Percentiles rank a stretch among this genome's conserved stretches.
Conservation (phyloP, 2,329 filamentous ascomycete genomes). For the Epichloe festucae region DNA sequence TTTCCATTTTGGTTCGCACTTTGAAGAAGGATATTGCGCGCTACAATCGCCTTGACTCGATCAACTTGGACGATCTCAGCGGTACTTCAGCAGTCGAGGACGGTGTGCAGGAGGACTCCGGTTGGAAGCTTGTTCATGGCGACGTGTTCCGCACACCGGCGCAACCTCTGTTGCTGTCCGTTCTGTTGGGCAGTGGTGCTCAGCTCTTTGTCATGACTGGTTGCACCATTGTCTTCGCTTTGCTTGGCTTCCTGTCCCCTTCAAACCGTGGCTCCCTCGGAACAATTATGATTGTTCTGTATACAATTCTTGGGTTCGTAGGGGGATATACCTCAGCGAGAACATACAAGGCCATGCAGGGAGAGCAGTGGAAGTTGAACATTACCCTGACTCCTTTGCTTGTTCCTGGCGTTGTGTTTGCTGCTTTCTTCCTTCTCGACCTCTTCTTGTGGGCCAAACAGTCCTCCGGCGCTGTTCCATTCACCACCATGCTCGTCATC, state of each 20-base stretch:
- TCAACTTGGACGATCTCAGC: slow-evolving; percentile 79
- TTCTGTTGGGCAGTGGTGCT: slow-evolving; percentile 84
- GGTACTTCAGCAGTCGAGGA: slow-evolving; percentile 72
- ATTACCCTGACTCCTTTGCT: slow-evolving; percentile 78
- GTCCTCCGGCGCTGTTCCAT: slow-evolving; percentile 87
- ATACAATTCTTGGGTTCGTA: slow-evolving; percentile 83
- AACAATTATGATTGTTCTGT: slow-evolving; percentile 85
- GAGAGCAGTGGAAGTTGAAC: slow-evolving; percentile 89
- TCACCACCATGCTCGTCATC: slow-evolving; percentile 91
- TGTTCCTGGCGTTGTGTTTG: slow-evolving; percentile 77
- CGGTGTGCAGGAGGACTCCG: slow-evolving; percentile 91
- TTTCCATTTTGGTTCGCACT: slow-evolving; percentile 79
- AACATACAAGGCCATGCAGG: slow-evolving; percentile 88
- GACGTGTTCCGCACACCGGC: slow-evolving; percentile 89
- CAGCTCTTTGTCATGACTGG: slow-evolving; percentile 98
- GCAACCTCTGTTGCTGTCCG: slow-evolving; percentile 69
- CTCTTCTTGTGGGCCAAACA: slow-evolving; percentile 91
- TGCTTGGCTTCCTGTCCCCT: slow-evolving; percentile 88
- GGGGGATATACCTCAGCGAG: slow-evolving; percentile 88
- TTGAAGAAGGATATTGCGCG: slow-evolving; percentile 90
- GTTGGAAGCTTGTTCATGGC: slow-evolving; percentile 96
- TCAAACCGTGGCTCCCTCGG: slow-evolving; percentile 90
- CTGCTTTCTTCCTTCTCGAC: slow-evolving; percentile 83
- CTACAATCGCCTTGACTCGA: slow-evolving; percentile 88
- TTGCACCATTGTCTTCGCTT: slow-evolving; percentile 82